Evolutionary conservation across 441 rosid genomes (phyloP).

Genomic region (Populus trichocarpa): DNA sequence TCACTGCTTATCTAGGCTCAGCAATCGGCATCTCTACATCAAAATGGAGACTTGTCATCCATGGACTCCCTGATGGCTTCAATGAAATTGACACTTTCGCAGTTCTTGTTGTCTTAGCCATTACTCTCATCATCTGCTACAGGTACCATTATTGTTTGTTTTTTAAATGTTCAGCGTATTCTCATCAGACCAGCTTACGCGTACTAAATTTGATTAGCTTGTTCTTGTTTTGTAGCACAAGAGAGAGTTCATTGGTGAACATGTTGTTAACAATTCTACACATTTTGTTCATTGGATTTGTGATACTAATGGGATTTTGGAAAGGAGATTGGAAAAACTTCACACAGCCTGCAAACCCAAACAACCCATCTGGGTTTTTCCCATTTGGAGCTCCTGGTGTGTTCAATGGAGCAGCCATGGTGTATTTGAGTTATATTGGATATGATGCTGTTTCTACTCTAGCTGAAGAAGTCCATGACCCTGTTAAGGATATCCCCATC

Average conservation of each 20-base stretch:
- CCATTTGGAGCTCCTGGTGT: slow-evolving; percentile 73
- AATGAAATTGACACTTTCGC: slow-evolving; percentile 72
- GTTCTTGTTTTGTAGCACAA: slow-evolving; percentile 34
- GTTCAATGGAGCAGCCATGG: slow-evolving; percentile 78
- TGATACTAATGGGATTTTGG: slow-evolving; percentile 63
- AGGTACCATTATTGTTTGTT: slow-evolving; percentile 19
- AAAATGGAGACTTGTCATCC: slow-evolving; percentile 57
- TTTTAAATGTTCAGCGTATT: neutral
- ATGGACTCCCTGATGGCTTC: slow-evolving; percentile 62
- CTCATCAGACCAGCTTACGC: neutral
- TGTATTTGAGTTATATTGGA: slow-evolving; percentile 81
- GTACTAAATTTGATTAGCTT: neutral
- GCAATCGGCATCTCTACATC: slow-evolving; percentile 65
- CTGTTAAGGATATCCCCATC: slow-evolving; percentile 77
- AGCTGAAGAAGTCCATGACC: slow-evolving; percentile 83
- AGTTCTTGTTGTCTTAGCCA: slow-evolving; percentile 41
- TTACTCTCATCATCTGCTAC: slow-evolving; percentile 74
- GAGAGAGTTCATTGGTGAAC: slow-evolving; percentile 76
- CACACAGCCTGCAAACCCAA: slow-evolving; percentile 41
- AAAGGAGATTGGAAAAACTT: slow-evolving; percentile 67
- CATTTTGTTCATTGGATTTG: slow-evolving; percentile 69
- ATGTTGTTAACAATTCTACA: slow-evolving; percentile 70
- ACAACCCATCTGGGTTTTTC: slow-evolving; percentile 60
- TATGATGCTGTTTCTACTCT: slow-evolving; percentile 98
- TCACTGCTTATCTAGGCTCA: slow-evolving; percentile 64